Percentiles rank a stretch among this genome's conserved stretches.
These are phyloP conservation scores for Sechiopsis laciniata DNA, from an alignment of 306 rosid genomes.

Conservation along the genomic window DNA sequence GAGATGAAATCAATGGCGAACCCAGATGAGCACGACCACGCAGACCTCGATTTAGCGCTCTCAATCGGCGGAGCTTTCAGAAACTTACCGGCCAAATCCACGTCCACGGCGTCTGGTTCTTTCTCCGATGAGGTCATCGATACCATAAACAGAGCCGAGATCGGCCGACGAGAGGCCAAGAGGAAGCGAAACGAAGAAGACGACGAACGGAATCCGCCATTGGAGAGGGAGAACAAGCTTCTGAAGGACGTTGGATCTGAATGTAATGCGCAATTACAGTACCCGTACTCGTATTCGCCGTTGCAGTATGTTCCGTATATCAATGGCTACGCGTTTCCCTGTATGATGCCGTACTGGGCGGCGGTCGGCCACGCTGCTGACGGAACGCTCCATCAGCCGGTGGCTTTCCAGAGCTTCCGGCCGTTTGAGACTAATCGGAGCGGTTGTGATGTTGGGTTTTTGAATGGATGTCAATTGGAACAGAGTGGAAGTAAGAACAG, in stretches of 20 bases:
- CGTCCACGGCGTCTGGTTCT: not conserved
- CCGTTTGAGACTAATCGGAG: too few relatives aligned
- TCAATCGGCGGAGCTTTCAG: slow-evolving; percentile 54
- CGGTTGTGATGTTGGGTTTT: too few relatives aligned
- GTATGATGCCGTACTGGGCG: slow-evolving; percentile 9
- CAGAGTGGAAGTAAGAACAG: too few relatives aligned
- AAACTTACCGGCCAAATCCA: slow-evolving; percentile 24
- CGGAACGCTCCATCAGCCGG: slow-evolving; percentile 20
- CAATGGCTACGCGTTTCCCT: slow-evolving; percentile 31
- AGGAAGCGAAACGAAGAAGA: slow-evolving; percentile 23
- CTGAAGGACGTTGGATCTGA: slow-evolving; percentile 6
- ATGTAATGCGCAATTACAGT: not conserved
- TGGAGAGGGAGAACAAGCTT: slow-evolving; percentile 30
- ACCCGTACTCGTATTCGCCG: slow-evolving; percentile 17
- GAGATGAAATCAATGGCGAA: slow-evolving; percentile 26
- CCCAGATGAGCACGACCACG: slow-evolving; percentile 31
- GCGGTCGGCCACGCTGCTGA: not conserved
- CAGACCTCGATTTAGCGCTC: slow-evolving; percentile 59
- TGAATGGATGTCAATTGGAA: too few relatives aligned
- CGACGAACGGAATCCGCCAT: slow-evolving; percentile 9
- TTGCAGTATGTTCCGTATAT: slow-evolving; percentile 31
- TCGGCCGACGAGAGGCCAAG: slow-evolving; percentile 35
- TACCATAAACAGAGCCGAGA: slow-evolving; percentile 26
- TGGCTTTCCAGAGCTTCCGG: slow-evolving; percentile 27
- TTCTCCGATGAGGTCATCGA: slow-evolving; percentile 15